These are phyloP conservation scores for Syncephalastrum sp. DNA, from an alignment of 371 early-diverging fungal genomes.

Conservation along the genomic window DNA sequence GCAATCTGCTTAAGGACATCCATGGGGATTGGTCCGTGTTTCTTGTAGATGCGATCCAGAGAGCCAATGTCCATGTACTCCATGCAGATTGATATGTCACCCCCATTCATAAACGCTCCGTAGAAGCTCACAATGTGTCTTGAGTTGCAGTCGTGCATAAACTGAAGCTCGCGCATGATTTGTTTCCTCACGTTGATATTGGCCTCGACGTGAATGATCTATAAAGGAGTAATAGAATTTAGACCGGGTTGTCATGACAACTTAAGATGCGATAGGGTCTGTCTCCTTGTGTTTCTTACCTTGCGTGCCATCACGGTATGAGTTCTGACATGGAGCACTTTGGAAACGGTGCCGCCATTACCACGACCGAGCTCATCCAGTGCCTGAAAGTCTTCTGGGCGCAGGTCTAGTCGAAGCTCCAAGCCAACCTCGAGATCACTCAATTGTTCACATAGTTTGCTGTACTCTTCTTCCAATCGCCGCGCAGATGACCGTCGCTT, in stretches of 20 bases:
- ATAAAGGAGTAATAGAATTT: neutral
- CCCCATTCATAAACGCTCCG: constrained; percentile 82
- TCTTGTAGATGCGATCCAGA: constrained; percentile 77
- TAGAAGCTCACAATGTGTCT: constrained; percentile 87
- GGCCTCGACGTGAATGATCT: constrained; percentile 83
- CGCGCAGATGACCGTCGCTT: constrained; percentile 13
- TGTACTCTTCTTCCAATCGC: constrained; percentile 31
- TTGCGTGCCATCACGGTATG: constrained; percentile 86
- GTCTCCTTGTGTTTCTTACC: constrained; percentile 35
- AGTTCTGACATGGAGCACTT: constrained; percentile 76
- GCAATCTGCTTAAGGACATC: constrained; percentile 77
- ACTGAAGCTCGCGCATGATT: constrained; percentile 84
- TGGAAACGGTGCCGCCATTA: constrained; percentile 83
- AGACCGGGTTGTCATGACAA: neutral
- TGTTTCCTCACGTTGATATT: constrained; percentile 73
- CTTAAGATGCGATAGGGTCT: neutral
- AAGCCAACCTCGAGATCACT: constrained; percentile 71
- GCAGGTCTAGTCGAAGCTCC: constrained; percentile 75
- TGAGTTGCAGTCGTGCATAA: constrained; percentile 84
- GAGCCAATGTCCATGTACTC: constrained; percentile 90
- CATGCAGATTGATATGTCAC: constrained; percentile 89
- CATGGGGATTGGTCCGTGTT: constrained; percentile 73
- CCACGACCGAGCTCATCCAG: constrained; percentile 85
- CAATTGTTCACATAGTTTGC: constrained; percentile 42
- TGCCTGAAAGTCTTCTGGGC: constrained; percentile 78